These are phyloP conservation scores for Meripilus lineatus DNA, from an alignment of 1,284 basidiomycete genomes.

Conservation along the genomic window DNA sequence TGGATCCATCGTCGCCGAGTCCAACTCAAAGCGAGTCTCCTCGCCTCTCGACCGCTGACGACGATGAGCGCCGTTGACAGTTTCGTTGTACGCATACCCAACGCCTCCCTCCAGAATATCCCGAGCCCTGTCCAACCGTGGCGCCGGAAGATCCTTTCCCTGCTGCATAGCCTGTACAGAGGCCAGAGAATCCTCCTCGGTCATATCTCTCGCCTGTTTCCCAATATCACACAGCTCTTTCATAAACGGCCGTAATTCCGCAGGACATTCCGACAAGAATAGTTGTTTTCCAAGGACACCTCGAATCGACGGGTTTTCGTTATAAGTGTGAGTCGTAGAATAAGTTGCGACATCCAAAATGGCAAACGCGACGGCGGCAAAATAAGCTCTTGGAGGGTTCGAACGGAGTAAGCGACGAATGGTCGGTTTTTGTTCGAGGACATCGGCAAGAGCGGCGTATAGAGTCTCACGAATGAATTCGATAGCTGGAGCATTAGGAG, in stretches of 20 bases:
- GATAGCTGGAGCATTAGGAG: conserved; percentile 54
- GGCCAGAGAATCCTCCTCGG: conserved; percentile 49
- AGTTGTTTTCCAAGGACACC: conserved; percentile 53
- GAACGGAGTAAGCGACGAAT: conserved; percentile 49
- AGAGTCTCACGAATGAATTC: conserved; percentile 78
- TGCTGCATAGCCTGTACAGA: conserved; percentile 46
- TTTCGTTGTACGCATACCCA: conserved; percentile 29
- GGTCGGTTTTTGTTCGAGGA: conserved; percentile 47
- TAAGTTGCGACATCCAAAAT: conserved; percentile 60
- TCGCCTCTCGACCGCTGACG: neutral
- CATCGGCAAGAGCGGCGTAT: conserved; percentile 71
- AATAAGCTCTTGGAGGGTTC: conserved; percentile 72
- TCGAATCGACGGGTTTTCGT: conserved; percentile 42
- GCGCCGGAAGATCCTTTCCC: conserved; percentile 39
- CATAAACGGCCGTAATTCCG: conserved; percentile 62
- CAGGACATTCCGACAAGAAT: conserved; percentile 52
- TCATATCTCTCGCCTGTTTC: conserved; percentile 40
- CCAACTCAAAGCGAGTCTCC: neutral
- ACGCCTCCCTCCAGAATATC: conserved; percentile 57
- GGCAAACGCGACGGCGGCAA: conserved; percentile 67
- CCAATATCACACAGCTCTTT: conserved; percentile 59
- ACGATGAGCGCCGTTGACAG: neutral
- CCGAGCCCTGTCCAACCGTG: conserved; percentile 59
- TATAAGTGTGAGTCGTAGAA: conserved; percentile 24
- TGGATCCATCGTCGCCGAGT: conserved; percentile 11